Evolutionary conservation across 306 rosid genomes (phyloP).

Genomic region (Lathyrus aphaca): DNA sequence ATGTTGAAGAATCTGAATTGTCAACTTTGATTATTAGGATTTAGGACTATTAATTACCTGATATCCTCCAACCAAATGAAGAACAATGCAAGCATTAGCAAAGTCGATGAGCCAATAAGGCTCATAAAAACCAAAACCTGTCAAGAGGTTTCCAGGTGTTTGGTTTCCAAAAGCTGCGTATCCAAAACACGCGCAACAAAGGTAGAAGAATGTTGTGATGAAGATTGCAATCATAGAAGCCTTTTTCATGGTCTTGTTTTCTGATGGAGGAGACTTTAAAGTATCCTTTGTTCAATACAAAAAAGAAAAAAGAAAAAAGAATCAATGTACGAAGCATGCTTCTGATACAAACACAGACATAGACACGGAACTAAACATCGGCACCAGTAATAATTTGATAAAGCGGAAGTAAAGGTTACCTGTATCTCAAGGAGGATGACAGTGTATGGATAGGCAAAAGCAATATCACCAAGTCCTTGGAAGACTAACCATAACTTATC

Average conservation of each 20-base stretch:
- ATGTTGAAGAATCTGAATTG: background rate
- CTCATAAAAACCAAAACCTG: constrained; percentile 81
- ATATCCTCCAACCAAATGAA: constrained; percentile 90
- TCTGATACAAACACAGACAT: background rate
- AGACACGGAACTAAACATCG: background rate
- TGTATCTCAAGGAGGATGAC: constrained; percentile 76
- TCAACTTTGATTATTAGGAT: constrained; percentile 3
- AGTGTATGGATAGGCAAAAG: constrained; percentile 86
- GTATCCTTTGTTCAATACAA: constrained; percentile 65
- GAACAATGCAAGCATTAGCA: constrained; percentile 83
- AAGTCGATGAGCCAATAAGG: constrained; percentile 86
- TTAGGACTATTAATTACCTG: constrained; percentile 58
- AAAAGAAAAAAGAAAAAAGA: background rate
- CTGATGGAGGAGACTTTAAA: constrained; percentile 76
- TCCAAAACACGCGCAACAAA: constrained; percentile 85
- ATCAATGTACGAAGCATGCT: background rate
- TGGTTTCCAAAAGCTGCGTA: constrained; percentile 83
- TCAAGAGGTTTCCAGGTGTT: constrained; percentile 86
- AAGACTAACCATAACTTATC: constrained; percentile 67
- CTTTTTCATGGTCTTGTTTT: constrained; percentile 79
- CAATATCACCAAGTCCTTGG: constrained; percentile 87
- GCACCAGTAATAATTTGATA: background rate
- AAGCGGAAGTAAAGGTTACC: constrained; percentile 42
- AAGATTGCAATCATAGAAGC: constrained; percentile 61
- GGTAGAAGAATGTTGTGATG: constrained; percentile 79